Conservation (phyloP, 1,284 basidiomycete genomes). For the Cutaneotrichosporon sp. region DNA sequence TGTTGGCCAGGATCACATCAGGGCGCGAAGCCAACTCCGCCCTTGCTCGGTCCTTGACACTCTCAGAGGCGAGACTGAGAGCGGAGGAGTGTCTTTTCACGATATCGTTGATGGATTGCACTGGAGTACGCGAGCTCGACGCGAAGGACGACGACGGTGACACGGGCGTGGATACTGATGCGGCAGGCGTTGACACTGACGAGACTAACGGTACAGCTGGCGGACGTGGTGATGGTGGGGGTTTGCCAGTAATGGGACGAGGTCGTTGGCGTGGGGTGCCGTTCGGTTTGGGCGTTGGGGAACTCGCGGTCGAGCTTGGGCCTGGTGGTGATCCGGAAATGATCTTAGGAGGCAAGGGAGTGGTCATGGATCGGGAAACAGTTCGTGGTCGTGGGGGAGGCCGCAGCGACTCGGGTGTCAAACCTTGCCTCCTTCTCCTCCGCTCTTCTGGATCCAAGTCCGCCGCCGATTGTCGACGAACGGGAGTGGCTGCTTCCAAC, state of each 20-base stretch:
- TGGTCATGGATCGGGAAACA: neutral
- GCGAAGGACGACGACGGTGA: conserved; percentile 4
- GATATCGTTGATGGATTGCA: conserved; percentile 48
- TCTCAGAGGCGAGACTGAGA: conserved; percentile 23
- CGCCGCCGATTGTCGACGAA: conserved; percentile 3
- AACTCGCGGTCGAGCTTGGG: neutral
- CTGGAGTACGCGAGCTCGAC: conserved; percentile 2
- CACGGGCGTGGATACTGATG: neutral
- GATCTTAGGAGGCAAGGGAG: neutral
- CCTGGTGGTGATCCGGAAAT: neutral
- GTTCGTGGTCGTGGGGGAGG: conserved; percentile 15
- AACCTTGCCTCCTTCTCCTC: conserved; percentile 13
- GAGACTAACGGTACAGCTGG: neutral
- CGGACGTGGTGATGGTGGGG: neutral
- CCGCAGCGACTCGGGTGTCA: conserved; percentile 14
- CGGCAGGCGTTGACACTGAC: neutral
- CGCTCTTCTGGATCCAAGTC: conserved; percentile 17
- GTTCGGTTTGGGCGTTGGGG: neutral
- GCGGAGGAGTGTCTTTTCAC: conserved; percentile 43
- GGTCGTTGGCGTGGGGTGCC: conserved; percentile 1
- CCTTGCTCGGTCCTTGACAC: conserved; percentile 26
- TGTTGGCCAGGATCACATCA: neutral
- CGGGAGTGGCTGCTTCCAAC: neutral
- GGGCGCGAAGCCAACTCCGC: conserved; percentile 8
- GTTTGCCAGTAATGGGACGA: neutral